Evolutionary conservation across 345 rosid species (phyloP).

Genomic region (Excoecaria cochinchinensis): DNA sequence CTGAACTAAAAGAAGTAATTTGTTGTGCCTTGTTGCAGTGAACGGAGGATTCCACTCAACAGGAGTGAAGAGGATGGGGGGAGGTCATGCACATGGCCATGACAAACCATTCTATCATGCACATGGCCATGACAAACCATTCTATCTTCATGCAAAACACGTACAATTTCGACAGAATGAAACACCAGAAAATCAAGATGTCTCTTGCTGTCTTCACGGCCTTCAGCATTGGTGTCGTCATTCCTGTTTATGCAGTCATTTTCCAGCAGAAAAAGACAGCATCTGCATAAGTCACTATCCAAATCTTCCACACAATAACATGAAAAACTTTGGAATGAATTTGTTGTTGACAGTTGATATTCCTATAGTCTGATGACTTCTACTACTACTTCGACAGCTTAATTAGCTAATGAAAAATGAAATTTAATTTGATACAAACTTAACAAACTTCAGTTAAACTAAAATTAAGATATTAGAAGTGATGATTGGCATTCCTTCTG

Average conservation of each 20-base stretch:
- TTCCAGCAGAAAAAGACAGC: conserved; percentile 55
- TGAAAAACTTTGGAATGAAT: too few relatives aligned
- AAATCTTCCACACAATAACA: too few relatives aligned
- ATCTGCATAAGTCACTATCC: too few relatives aligned
- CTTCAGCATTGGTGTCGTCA: conserved; percentile 78
- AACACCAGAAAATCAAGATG: conserved; percentile 74
- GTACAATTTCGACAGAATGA: conserved; percentile 98
- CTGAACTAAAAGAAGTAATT: neutral
- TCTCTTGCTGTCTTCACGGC: conserved; percentile 79
- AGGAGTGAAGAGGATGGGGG: conserved; percentile 79
- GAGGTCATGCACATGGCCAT: conserved; percentile 63
- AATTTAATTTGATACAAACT: too few relatives aligned
- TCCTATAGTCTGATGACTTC: too few relatives aligned
- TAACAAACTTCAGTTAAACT: too few relatives aligned
- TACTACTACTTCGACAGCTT: too few relatives aligned
- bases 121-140: conserved; percentile 75
- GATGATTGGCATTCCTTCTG: too few relatives aligned
- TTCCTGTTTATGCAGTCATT: conserved; percentile 86
- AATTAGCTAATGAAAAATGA: too few relatives aligned
- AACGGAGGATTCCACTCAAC: conserved; percentile 48
- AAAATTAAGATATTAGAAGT: too few relatives aligned
- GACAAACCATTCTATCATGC: too few relatives aligned
- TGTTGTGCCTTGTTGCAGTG: conserved; percentile 12
- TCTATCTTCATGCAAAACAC: conserved; percentile 86
- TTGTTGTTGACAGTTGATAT: too few relatives aligned